Evolutionary conservation across 2,329 filamentous ascomycete genomes (phyloP).

Genomic region (Paecilomyces sp.): DNA sequence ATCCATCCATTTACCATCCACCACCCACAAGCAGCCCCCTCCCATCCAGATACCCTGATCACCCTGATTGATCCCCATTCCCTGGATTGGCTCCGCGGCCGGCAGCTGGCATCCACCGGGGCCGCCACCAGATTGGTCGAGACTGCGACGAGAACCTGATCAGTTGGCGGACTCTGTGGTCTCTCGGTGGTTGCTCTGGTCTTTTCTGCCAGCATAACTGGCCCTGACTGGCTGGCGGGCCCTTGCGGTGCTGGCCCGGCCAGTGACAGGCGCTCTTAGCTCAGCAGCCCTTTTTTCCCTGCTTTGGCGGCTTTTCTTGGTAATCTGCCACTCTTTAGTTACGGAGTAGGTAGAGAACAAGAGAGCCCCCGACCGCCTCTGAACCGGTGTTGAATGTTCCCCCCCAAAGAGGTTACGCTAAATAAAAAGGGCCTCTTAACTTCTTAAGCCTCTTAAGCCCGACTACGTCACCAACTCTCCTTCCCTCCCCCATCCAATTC

Average conservation of each 20-base stretch:
- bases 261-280: background rate
- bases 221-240: background rate
- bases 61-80: background rate
- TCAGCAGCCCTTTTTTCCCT: background rate
- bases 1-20: no score
- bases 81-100: background rate
- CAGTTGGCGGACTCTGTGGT: background rate
- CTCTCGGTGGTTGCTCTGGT: no score
- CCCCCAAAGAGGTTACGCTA: slow-evolving; percentile 7
- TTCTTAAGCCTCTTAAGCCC: slow-evolving; percentile 16
- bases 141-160: background rate
- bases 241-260: background rate
- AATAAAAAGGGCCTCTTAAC: slow-evolving; percentile 12
- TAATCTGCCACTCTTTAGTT: no score
- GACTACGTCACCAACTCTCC: slow-evolving; percentile 27
- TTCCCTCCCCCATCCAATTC: background rate
- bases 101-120: background rate
- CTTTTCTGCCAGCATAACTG: no score
- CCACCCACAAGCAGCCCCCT: no score
- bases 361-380: slow-evolving; percentile 6
- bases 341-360: no score
- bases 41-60: background rate
- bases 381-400: slow-evolving; percentile 7
- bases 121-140: background rate
- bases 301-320: background rate